A percentile compares a stretch with the other conserved stretches of the same genome.
Conservation (phyloP, 1,139 yeast genomes). For the Zygosaccharomyces sapae region DNA sequence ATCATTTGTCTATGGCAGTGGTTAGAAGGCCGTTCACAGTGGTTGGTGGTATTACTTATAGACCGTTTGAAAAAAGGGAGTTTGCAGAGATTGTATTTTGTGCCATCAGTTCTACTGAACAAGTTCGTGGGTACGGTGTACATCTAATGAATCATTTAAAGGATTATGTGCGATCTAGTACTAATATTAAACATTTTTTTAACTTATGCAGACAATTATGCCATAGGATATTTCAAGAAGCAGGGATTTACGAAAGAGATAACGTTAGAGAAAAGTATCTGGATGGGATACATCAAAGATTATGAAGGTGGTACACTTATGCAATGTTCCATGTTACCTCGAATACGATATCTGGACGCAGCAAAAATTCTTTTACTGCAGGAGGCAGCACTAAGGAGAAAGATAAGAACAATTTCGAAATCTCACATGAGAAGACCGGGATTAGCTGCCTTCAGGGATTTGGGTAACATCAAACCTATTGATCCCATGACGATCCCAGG, state of each 20-base stretch:
- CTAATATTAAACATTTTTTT: slow-evolving; percentile 81
- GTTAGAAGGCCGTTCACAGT: slow-evolving; percentile 89
- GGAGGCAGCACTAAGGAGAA: slow-evolving; percentile 84
- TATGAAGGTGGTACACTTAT: slow-evolving; percentile 98
- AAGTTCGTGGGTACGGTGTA: slow-evolving; percentile 97
- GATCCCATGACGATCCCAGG: slow-evolving; percentile 86
- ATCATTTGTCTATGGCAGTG: slow-evolving; percentile 93
- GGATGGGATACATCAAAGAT: slow-evolving; percentile 99
- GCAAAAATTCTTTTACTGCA: slow-evolving; percentile 80
- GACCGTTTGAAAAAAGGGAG: slow-evolving; percentile 84
- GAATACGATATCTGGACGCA: slow-evolving; percentile 81
- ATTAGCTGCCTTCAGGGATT: slow-evolving; percentile 61
- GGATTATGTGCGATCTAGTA: slow-evolving; percentile 87
- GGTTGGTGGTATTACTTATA: slow-evolving; percentile 94
- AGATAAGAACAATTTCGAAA: slow-evolving; percentile 72
- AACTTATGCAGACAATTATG: slow-evolving; percentile 97
- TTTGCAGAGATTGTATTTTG: slow-evolving; percentile 98
- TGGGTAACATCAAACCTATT: slow-evolving; percentile 46
- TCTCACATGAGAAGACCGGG: slow-evolving; percentile 84
- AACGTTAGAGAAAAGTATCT: slow-evolving; percentile 71
- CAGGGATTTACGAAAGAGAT: slow-evolving; percentile 97
- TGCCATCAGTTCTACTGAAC: slow-evolving; percentile 96
- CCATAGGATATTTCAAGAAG: slow-evolving; percentile 95
- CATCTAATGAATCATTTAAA: slow-evolving; percentile 96
- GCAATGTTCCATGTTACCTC: slow-evolving; percentile 95